Conservation (phyloP, 805 yeast genomes). For the Candida qinlingensis region DNA sequence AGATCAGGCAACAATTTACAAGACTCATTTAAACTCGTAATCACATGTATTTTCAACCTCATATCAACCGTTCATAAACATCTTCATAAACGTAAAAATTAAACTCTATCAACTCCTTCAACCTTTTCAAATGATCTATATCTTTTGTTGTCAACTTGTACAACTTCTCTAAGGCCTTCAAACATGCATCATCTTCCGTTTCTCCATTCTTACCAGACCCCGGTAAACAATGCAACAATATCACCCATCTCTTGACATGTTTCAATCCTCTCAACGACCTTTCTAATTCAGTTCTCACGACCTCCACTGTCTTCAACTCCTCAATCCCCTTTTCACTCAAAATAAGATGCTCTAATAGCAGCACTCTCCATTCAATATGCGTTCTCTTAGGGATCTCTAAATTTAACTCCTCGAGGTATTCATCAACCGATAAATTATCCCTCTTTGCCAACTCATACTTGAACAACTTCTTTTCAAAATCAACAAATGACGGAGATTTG, state of each 20-base stretch:
- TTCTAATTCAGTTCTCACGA: not conserved
- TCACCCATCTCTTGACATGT: not conserved
- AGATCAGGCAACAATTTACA: too few species aligned
- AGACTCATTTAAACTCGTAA: too few species aligned
- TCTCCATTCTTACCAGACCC: not conserved
- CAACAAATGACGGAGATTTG: not conserved
- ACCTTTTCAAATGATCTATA: not conserved
- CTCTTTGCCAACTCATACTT: conserved; percentile 1
- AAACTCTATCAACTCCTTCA: not conserved
- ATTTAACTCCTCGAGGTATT: conserved; percentile 3
- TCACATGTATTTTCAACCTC: too few species aligned
- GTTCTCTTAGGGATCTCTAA: conserved; percentile 1
- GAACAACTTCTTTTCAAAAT: conserved; percentile 6
- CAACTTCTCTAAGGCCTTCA: not conserved
- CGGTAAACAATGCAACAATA: not conserved
- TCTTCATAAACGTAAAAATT: not conserved
- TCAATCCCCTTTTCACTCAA: not conserved
- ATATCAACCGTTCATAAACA: not conserved
- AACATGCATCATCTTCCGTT: not conserved
- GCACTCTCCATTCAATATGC: not conserved
- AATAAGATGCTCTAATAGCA: not conserved
- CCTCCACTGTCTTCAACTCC: conserved; percentile 1
- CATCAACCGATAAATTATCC: not conserved
- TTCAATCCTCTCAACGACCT: not conserved
- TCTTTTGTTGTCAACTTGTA: not conserved